Base-by-base conservation (phyloP, 352 stramenopile genomes). In the Phytophthora cajani region DNA sequence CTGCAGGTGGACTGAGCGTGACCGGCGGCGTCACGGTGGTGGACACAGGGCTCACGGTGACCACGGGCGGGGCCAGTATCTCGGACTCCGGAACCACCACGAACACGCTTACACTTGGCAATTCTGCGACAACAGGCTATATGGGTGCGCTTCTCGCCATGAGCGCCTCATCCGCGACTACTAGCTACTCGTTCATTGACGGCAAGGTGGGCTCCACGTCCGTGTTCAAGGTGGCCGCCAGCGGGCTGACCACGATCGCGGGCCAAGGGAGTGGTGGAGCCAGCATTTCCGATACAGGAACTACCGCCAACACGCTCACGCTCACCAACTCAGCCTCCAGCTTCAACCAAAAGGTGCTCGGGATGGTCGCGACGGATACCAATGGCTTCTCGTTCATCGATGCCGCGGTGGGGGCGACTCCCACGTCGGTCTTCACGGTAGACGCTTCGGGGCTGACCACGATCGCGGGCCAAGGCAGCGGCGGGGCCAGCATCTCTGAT, bases 1-100 rank as follows among this genome's bases (percentile, higher is more conserved):
- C 58, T 17, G 50, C 63, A 2, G 71, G 66, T 14, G 78, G 79
- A 4, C 7, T 88, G 25, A 44, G 42, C 6, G 59, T 88, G 40
- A 21, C 14, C 17, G 40, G 40, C 12, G 40, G 40, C 40, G 40
- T 47, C 40, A 47, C 40, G 5, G 12, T 47, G 40, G 40, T 19
- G 14, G 40, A 47, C 40, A 47, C 40, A 9, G 40, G 40, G 40
- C 40, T 47, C 17, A 47, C 40, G 12, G 40, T 47, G 12, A 19
- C 40, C 23, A 40, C 56, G 27, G 71, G 70, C 5, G 61, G 60
- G 17, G 60, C 32, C 2, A 68, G 36, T 47, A 51, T 68, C 5
- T 50, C 38, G 5, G 38, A 60, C 30, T 58, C 46, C 2, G 62
- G 62, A 4, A 44, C 33, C 33, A 42, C 33, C 33, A 42, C 33